Evolutionary conservation across 352 stramenopile genomes (phyloP).

Genomic region (Pythium utonaiense): DNA sequence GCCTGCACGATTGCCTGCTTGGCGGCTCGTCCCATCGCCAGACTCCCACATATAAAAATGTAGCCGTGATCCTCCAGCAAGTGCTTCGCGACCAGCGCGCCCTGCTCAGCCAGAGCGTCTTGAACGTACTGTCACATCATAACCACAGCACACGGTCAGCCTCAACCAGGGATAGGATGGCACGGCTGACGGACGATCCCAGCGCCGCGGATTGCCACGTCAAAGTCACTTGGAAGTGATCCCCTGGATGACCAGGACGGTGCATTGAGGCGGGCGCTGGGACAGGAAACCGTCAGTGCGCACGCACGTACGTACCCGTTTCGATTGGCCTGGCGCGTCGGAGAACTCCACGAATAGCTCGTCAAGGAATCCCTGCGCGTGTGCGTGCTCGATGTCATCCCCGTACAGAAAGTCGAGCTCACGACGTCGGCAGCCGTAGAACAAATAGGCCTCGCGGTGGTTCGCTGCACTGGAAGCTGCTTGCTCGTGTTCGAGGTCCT

Average conservation of each 20-base stretch:
- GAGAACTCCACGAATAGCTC: constrained; percentile 65
- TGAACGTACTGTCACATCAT: constrained; percentile 57
- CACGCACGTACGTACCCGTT: constrained; percentile 59
- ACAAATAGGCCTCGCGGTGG: constrained; percentile 59
- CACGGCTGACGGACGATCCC: no score
- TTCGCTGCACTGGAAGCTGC: constrained; percentile 15
- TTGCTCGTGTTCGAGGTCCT: constrained; percentile 67
- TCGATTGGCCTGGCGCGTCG: constrained; percentile 24
- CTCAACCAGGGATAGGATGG: no score
- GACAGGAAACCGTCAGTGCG: no score
- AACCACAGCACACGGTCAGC: neutral
- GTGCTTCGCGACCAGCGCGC: constrained; percentile 51
- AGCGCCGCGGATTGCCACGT: no score
- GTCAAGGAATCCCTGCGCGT: constrained; percentile 40
- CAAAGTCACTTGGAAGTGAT: neutral
- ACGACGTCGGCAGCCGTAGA: constrained; percentile 65
- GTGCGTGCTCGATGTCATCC: constrained; percentile 49
- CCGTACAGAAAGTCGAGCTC: constrained; percentile 71
- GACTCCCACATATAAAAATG: constrained; percentile 77
- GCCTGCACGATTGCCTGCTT: constrained; percentile 57
- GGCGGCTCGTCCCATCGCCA: constrained; percentile 71
- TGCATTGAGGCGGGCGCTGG: neutral
- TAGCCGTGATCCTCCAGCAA: constrained; percentile 52
- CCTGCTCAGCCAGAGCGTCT: constrained; percentile 53
- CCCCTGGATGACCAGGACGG: neutral